Evolutionary conservation across 2,329 filamentous ascomycete genomes (phyloP), one percentile per base, ranked within the genome.

Genomic region (Fusarium multiceps): DNA sequence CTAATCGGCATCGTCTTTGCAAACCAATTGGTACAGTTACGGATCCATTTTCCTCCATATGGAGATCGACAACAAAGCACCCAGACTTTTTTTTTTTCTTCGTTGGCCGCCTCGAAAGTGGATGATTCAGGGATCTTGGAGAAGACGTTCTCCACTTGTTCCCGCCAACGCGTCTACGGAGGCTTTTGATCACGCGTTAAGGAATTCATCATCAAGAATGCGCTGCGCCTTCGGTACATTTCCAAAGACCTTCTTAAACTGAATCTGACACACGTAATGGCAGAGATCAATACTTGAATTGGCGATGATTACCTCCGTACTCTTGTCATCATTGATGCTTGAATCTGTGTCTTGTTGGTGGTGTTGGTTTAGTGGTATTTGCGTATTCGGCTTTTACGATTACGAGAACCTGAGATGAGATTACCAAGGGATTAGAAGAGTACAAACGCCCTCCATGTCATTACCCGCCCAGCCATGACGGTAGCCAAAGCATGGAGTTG

Each of bases 361-460:
- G 18, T 62, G 41, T 32, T 50, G 6, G 20, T 40, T 46, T 50
- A 40, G 46, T 45, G 40, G 27, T 49, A 28, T 66, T 49, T 50
- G 49, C 66, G 66, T 68, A 68, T 68, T 68, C 66, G 66, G 65
- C 6, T 68, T 69, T 60, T 68, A 69, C 66, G 66, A 69, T 69
- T 69, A 70, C 66, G 66, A 69, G 41, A 27, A 42, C 34, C 12
- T 41, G 48, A 45, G 41, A 13, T 37, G 48, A 45, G 42, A 43
- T 47, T 56, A 37, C 34, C 34, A 37, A 50, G 30, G 27, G 40
- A 40, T 23, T 56, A 56, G 20, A 14, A 27, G 43, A n/a, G 42
- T 37, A 40, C 28, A 49, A 37, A n/a, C 48, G 20, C 41, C 32
- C 27, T 21, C 21, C 21, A 42, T 46, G 37, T 42, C 32, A 37